These are phyloP conservation scores for Arachis monticola DNA, from an alignment of 331 rosid species.

Conservation along the genomic window DNA sequence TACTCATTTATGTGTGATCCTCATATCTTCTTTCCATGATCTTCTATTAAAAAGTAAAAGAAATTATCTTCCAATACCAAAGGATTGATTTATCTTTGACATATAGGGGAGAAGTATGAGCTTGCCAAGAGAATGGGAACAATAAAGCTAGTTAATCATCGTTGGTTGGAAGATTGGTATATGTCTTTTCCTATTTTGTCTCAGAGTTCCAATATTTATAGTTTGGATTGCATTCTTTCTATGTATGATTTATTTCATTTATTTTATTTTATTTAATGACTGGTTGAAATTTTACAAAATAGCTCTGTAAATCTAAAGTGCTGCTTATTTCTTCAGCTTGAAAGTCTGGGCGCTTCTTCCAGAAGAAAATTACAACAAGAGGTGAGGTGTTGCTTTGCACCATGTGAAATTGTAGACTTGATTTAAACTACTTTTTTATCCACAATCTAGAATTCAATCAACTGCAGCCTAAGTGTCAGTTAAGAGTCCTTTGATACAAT, in stretches of 20 bases:
- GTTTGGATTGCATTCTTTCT: constrained; percentile 7
- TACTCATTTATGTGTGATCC: constrained; percentile 11
- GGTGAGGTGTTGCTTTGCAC: constrained; percentile 51
- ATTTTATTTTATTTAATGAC: not conserved
- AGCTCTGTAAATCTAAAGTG: constrained; percentile 16
- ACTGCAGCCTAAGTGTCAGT: not conserved
- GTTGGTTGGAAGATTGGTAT: constrained; percentile 95
- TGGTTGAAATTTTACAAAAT: not conserved
- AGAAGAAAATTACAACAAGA: constrained; percentile 69
- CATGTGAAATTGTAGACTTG: constrained; percentile 7
- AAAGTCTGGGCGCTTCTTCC: constrained; percentile 80
- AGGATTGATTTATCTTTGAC: constrained; percentile 18
- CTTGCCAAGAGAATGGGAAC: constrained; percentile 72
- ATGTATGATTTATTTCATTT: not conserved
- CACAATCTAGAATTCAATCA: constrained; percentile 33
- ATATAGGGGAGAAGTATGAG: constrained; percentile 83
- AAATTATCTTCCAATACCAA: constrained; percentile 3
- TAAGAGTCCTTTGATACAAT: too few relatives aligned
- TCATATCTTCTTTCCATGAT: constrained; percentile 11
- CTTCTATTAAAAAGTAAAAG: not conserved
- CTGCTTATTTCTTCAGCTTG: constrained; percentile 63
- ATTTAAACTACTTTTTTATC: constrained; percentile 20
- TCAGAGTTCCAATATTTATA: constrained; percentile 5
- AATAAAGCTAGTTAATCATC: constrained; percentile 88
- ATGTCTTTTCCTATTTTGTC: constrained; percentile 15